Evolutionary conservation across 1,139 yeast genomes (phyloP), one percentile per base, ranked within the genome.

Genomic region (Taphrina deformans): DNA sequence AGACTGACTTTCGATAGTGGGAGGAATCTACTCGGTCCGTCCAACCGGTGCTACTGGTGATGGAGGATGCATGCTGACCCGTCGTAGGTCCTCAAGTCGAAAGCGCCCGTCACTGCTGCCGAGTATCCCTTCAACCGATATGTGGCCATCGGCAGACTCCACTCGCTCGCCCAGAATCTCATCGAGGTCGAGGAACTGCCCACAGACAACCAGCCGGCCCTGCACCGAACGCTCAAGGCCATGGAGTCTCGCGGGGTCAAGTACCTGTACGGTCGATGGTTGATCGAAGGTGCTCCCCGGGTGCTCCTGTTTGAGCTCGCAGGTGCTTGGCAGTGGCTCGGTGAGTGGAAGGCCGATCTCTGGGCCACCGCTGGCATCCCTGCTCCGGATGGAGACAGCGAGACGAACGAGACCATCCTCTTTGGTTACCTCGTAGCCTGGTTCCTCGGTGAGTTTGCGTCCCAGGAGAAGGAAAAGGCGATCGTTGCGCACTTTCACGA

Each of bases 401-500:
- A 93, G 77, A 85, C 96, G 35, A 91, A 89, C 75, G 96, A 92
- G 69, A 97, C 98, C 51, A 89, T 93, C 69, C 80, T 93, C 70
- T 80, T 93, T 72, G 99, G 99, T 35, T 93, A 93, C 77, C 78
- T 91, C 69, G 96, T 91, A 41, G 96, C 98, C 1, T 93, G 99
- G 99, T 92, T 93, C 76, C 80, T 93, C 69, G 99, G 99, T 16
- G 98, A 93, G 76, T 83, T 89, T 76, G 91, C 89, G 14, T 85
- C 82, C 74, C 85, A 86, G 71, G 97, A 93, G 75, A 83, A 85
- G 41, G 87, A 87, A 64, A 84, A 91, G 69, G 97, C 98, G 0
- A 92, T 93, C 62, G 86, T 93, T 70, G 88, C 96, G 66, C 99
- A 93, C 74, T 91, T 89, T 78, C 99, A 93, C 78, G 99, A 93